Evolutionary conservation across 1,284 basidiomycete genomes (phyloP).

Genomic region (Exobasidium rhododendri): DNA sequence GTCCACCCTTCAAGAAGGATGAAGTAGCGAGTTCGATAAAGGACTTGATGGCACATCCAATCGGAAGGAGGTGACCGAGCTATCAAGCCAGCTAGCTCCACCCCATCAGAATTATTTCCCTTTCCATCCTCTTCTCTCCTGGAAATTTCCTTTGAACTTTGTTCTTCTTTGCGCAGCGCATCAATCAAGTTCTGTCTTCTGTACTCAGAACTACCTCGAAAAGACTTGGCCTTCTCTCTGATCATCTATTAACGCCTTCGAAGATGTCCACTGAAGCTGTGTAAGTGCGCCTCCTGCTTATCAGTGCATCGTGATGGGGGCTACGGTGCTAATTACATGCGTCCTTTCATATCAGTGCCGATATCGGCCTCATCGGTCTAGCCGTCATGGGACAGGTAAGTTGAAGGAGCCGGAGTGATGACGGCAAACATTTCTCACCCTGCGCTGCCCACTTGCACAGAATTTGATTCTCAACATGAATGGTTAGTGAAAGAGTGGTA

Average conservation of each 20-base stretch:
- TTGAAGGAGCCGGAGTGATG: background rate
- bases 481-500: slow-evolving; percentile 23
- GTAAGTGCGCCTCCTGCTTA: slow-evolving; percentile 23
- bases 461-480: slow-evolving; percentile 56
- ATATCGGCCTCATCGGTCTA: slow-evolving; percentile 54
- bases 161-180: no score
- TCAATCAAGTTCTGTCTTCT: background rate
- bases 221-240: background rate
- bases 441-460: slow-evolving; percentile 3
- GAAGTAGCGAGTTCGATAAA: no score
- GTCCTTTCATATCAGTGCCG: background rate
- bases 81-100: no score
- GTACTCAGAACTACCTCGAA: background rate
- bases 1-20: no score
- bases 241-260: slow-evolving; percentile 16
- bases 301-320: no score
- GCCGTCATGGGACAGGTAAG: slow-evolving; percentile 51
- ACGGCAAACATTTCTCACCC: background rate
- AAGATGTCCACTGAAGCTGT: slow-evolving; percentile 39
- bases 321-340: no score
- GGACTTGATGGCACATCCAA: no score
- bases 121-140: no score
- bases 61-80: no score
- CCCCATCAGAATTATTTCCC: no score
- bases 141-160: no score